These are phyloP conservation scores for Claviceps humidiphila DNA, from an alignment of 2,329 filamentous ascomycete species.

Conservation along the genomic window DNA sequence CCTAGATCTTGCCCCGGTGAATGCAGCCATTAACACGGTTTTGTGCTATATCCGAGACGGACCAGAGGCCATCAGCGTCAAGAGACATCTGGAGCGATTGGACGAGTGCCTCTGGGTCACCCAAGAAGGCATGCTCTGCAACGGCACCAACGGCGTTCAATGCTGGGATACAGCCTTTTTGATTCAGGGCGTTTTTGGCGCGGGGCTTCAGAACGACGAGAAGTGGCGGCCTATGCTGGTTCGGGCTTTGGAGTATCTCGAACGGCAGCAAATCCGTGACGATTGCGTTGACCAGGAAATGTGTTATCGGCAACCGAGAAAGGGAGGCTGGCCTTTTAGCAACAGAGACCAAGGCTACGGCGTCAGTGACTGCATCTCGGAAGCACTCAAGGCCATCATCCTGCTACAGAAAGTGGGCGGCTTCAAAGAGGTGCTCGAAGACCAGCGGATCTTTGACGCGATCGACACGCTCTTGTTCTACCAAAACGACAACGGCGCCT, in stretches of 20 bases:
- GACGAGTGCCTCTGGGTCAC: conserved; percentile 89
- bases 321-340: conserved; percentile 94
- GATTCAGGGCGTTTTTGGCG: conserved; percentile 61
- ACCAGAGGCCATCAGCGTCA: conserved; percentile 56
- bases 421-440: conserved; percentile 61
- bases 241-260: conserved; percentile 73
- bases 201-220: conserved; percentile 62
- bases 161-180: conserved; percentile 91
- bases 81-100: conserved; percentile 65
- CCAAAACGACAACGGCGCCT: conserved; percentile 76
- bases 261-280: conserved; percentile 80
- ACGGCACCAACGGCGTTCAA: conserved; percentile 96
- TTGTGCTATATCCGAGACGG: conserved; percentile 77
- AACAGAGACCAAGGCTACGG: conserved; percentile 87
- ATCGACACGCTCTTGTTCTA: conserved; percentile 85
- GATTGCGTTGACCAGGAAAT: conserved; percentile 63
- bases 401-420: conserved; percentile 66
- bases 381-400: conserved; percentile 77
- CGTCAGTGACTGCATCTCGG: conserved; percentile 87
- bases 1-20: conserved; percentile 77
- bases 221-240: conserved; percentile 73
- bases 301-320: conserved; percentile 81
- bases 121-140: conserved; percentile 80
- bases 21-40: conserved; percentile 79
- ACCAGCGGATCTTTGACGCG: conserved; percentile 71